Base-by-base conservation (phyloP, 495 filamentous ascomycete genomes). In the Neurospora intermedia region DNA sequence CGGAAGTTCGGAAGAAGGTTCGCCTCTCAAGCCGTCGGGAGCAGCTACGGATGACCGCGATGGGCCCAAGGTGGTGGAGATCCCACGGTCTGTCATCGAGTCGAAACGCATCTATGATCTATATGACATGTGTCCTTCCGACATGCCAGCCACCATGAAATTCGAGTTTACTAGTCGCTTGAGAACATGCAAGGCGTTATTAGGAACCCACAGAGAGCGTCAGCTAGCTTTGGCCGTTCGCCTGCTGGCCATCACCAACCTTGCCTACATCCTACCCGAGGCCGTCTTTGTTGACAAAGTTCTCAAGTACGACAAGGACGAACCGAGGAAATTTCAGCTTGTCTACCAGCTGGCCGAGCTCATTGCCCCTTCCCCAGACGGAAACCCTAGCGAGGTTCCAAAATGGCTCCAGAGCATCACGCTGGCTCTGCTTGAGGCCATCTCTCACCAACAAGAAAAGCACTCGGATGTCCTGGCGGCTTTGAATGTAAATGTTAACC, bases 311-410 rank as follows among this genome's bases (percentile, higher is more conserved):
- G 96, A 99, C 77, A 88, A 89, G 71, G 96, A 99, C 79, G 93
- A 97, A 79, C 93, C 96, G 3, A 90, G 95, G 70, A 89, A 93
- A 72, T 89, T 94, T 71, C 96, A 99, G 80, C 84, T 98, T 31
- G 89, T 92, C 5, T 97, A 97, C 78, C 96, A 99, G 76, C 88
- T 98, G 41, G 92, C 91, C 31, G 95, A 98, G 79, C 81, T 99
- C 69, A 90, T 98, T 43, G 95, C 96, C 81, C 86, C 85, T 11
- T 88, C 90, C 39, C 87, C 88, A 13, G 90, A 91, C 77, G 91
- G 89, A 69, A 87, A 91, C 72, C 54, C 54, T 31, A 81, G 85
- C 45, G 80, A 84, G 1, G 87, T 94, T 31, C 93, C 95, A 18
- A 84, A 90, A 71, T 86, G 87, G 80, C 81, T 95, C 16, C 96